Evolutionary conservation across 1,139 yeast genomes (phyloP).

Genomic region (Magnusiomyces fungicola): DNA sequence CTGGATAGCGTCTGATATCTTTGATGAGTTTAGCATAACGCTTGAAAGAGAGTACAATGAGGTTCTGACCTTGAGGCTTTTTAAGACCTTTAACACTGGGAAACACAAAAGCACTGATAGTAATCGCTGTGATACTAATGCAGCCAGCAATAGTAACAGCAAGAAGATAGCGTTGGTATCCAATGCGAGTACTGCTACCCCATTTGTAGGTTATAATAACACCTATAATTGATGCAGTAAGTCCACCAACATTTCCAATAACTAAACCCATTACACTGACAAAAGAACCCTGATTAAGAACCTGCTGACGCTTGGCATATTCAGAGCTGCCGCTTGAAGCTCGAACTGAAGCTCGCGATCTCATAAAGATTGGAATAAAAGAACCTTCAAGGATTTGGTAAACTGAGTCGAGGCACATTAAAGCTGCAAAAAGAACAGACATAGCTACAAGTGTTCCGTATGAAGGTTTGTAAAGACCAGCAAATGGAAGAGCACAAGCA

Average conservation of each 20-base stretch:
- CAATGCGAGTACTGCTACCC: conserved; percentile 30
- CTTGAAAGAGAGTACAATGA: conserved; percentile 30
- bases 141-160: conserved; percentile 41
- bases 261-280: conserved; percentile 40
- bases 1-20: conserved; percentile 33
- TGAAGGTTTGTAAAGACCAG: conserved; percentile 28
- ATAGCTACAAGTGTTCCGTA: conserved; percentile 29
- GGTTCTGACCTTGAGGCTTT: conserved; percentile 28
- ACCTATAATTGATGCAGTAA: conserved; percentile 38
- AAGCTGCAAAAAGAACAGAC: conserved; percentile 34
- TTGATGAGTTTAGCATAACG: conserved; percentile 29
- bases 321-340: conserved; percentile 25
- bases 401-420: conserved; percentile 33
- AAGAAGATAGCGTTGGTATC: conserved; percentile 36
- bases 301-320: conserved; percentile 27
- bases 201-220: conserved; percentile 36
- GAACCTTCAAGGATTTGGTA: conserved; percentile 41
- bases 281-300: conserved; percentile 34
- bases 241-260: conserved; percentile 38
- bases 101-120: conserved; percentile 31
- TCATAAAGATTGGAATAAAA: conserved; percentile 41
- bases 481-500: conserved; percentile 37
- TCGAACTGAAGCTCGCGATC: conserved; percentile 25
- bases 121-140: conserved; percentile 32
- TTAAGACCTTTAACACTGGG: conserved; percentile 34